Base-by-base conservation (phyloP, 2,329 filamentous ascomycete species). In the Byssoonygena ceratinophila region DNA sequence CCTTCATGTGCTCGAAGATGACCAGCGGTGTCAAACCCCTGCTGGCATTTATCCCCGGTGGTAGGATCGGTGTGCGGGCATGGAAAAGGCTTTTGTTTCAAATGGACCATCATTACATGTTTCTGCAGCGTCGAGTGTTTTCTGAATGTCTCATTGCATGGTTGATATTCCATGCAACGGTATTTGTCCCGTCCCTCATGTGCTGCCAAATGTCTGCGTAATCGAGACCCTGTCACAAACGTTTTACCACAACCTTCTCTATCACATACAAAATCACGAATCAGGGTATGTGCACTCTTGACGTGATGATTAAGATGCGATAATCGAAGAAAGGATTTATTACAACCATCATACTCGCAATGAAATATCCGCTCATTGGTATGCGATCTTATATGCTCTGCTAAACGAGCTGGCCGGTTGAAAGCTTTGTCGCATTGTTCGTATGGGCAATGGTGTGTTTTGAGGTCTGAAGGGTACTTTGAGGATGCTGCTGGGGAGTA, bases 231-330 rank as follows among this genome's bases (percentile, higher is more conserved):
- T 0, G 87, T 94, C 46, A 87, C 78, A 64, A 96, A 96, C 31
- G 78, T 81, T 73, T 91, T 92, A 47, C 75, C 81, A 64, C 91
- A 96, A 4, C 76, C 82, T 12, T 80, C 75, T 61, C 81, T 81
- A n/a, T 77, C 73, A 70, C 90, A 96, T 23, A 77, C 67, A 65
- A 88, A 84, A 44, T 81, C 78, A 54, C 84, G 78, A 58, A 87
- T 77, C 51, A 81, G 74, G 18, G 79, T 84, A 66, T 96, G 91
- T 9, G 84, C 83, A 52, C 85, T 85, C 64, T 90, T 89, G 63
- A 94, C 71, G 66, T 97, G 91, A 58, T 89, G 84, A 55, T 84
- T 83, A 16, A 96, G 75, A 69, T 96, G 89, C 60, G 91, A 91
- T 59, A 87, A 81, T 56, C 92, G 86, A 12, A 88, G 79, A 65